These are phyloP conservation scores for Penicillium maclennaniae DNA, from an alignment of 495 filamentous ascomycete genomes.

Conservation along the genomic window DNA sequence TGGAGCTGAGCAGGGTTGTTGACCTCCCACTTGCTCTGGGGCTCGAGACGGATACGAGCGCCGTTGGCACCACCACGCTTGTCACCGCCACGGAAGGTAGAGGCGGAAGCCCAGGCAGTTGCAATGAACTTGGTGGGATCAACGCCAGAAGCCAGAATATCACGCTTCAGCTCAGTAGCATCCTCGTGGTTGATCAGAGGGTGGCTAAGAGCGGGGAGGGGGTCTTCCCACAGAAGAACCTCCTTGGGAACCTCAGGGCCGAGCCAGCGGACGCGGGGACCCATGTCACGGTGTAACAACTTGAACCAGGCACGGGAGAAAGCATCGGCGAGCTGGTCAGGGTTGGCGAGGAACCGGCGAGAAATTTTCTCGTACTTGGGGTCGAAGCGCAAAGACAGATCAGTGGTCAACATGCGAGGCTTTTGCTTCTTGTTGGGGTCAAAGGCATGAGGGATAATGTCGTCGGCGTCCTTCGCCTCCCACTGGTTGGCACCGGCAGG, in stretches of 20 bases:
- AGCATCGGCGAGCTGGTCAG: constrained; percentile 59
- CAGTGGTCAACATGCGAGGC: constrained; percentile 66
- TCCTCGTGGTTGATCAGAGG: constrained; percentile 55
- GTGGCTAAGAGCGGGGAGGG: constrained; percentile 53
- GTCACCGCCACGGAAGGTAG: constrained; percentile 69
- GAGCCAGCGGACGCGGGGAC: constrained; percentile 61
- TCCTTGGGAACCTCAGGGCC: constrained; percentile 67
- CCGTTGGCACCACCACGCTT: constrained; percentile 76
- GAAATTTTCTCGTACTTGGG: constrained; percentile 69
- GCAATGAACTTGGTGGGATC: constrained; percentile 53
- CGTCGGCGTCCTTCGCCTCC: constrained; percentile 62
- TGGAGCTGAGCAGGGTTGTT: constrained; percentile 60
- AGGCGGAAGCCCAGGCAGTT: constrained; percentile 65
- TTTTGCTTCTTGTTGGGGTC: constrained; percentile 61
- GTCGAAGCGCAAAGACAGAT: constrained; percentile 66
- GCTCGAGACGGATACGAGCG: constrained; percentile 66
- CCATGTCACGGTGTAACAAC: constrained; percentile 70
- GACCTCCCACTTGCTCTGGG: constrained; percentile 63
- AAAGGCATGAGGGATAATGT: constrained; percentile 62
- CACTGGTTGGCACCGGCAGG: constrained; percentile 72
- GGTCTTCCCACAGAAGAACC: constrained; percentile 62
- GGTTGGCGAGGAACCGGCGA: constrained; percentile 60
- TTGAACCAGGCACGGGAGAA: constrained; percentile 75
- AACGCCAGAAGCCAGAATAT: constrained; percentile 56
- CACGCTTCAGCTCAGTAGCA: constrained; percentile 57